Evolutionary conservation across 2,329 filamentous ascomycete species (phyloP), one percentile per base, ranked within the genome.

Genomic region (Microcyclospora tardicrescens): DNA sequence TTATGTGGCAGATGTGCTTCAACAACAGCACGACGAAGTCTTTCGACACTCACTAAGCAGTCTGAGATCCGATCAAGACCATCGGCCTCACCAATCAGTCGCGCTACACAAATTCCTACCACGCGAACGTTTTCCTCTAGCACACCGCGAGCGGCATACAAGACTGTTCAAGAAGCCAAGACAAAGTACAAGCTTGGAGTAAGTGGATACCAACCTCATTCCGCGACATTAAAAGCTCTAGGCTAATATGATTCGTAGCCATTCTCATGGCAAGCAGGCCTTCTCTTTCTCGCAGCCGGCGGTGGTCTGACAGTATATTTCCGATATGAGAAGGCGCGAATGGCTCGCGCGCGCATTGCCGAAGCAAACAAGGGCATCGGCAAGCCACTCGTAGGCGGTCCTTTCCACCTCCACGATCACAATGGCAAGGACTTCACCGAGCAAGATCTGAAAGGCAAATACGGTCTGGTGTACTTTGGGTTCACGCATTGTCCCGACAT

Each of bases 401-500:
- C 78, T 1, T 96, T 98, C 60, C 69, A 78, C 46, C 66, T 98
- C 51, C 66, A 81, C 30, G 85, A 96, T 63, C 79, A 94, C 53
- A 67, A 93, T 45, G 86, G 86, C 36, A 75, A 77, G 40, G 69
- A 70, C 29, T 87, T 93, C 51, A 83, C 81, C 2, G 81, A 81
- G 52, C 73, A 79, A 57, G 78, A 89, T 61, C 71, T 96, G 68
- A 82, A 81, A 69, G 91, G 91, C 38, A 84, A 82, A 61, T 91
- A 94, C 65, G 73, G 75, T 39, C 62, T 93, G 64, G 82, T 96
- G 29, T 98, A 98, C 67, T 98, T 98, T 60, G 91, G 91, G 55
- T 98, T 98, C 72, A 89, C 85, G 8, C 87, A 95, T 63, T 98
- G 91, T 61, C 91, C 91, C 16, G 91, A 98, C 60, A 98, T 98